Base-by-base conservation (phyloP, 2,329 filamentous ascomycete genomes). In the Aspergillus niger region DNA sequence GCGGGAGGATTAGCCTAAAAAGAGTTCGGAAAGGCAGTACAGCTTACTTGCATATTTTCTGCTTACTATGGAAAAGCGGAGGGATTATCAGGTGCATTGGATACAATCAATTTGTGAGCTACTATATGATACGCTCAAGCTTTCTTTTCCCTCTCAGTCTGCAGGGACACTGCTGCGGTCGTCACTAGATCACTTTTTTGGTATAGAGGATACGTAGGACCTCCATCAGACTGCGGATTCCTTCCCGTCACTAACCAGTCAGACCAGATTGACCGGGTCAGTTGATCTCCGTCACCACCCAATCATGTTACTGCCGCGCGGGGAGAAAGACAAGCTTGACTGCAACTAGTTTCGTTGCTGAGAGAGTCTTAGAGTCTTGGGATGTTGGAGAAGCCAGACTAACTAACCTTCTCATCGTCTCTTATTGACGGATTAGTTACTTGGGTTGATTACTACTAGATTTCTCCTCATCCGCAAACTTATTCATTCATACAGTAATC, bases 211-310 rank as follows among this genome's bases (percentile, higher is more conserved):
- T 36, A 36, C 32, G 32, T 36, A 36, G 32, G 32, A 36, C 32
- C 32, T 36, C 32, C 32, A 36, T 36, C 32, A 11, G 11, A 11
- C 11, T 6, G 32, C 32, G 32, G 32, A 36, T 36, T 36, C 32
- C 32, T 36, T 36, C 32, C 32, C 32, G 32, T 36, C 32, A 36
- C 0, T 13, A 36, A 36, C 32, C 32, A 36, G 32, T 36, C 32
- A 22, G 20, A 22, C 41, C 41, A 43, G 28, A n/a, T 17, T 38
- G 11, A 28, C 36, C 51, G 58, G 58, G 58, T 60, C 58, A 60
- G 47, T 56, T 56, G 58, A 60, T 41, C 41, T 41, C 41, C 43
- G 13, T 17, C 36, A 13, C 24, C 8, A 10, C 15, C 57, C 57
- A 59, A 59, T 55, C 57, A 59, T 7, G 26, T 26, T 20, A 5